Percentiles rank a stretch among this genome's conserved stretches.
Conservation (phyloP, 192 early-diverging fungal genomes). For the Nowakowskiella sp. region DNA sequence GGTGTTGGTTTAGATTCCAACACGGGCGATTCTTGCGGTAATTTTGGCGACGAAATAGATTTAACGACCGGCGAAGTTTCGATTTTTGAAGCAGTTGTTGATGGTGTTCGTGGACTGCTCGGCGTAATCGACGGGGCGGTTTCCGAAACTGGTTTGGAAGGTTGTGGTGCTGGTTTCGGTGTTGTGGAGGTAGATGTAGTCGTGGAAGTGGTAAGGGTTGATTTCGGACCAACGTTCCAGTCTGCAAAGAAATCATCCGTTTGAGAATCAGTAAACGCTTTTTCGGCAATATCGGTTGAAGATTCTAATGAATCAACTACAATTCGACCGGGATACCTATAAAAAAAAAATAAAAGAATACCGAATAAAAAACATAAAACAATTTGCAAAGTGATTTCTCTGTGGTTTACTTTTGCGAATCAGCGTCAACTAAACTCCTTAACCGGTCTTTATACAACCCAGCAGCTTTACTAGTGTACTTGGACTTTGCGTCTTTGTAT, state of each 20-base stretch:
- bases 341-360: no score
- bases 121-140: no score
- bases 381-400: neutral
- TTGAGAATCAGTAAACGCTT: slow-evolving; percentile 10
- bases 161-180: no score
- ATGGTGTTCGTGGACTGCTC: slow-evolving; percentile 10
- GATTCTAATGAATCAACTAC: no score
- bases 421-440: slow-evolving; percentile 60
- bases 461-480: slow-evolving; percentile 69
- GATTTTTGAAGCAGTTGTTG: no score
- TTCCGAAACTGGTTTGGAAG: slow-evolving; percentile 23
- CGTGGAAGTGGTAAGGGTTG: no score
- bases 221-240: slow-evolving; percentile 42
- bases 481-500: slow-evolving; percentile 67
- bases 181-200: no score
- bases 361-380: neutral
- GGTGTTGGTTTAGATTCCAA: no score
- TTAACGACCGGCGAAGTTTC: no score
- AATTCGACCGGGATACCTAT: no score
- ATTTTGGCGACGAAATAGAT: no score
- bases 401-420: slow-evolving; percentile 29
- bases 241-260: slow-evolving; percentile 67
- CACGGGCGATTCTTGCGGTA: no score
- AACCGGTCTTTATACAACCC: slow-evolving; percentile 77
- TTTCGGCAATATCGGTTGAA: slow-evolving; percentile 11